Evolutionary conservation across 2,329 filamentous ascomycete genomes (phyloP).

Genomic region (Acarospora socialis): DNA sequence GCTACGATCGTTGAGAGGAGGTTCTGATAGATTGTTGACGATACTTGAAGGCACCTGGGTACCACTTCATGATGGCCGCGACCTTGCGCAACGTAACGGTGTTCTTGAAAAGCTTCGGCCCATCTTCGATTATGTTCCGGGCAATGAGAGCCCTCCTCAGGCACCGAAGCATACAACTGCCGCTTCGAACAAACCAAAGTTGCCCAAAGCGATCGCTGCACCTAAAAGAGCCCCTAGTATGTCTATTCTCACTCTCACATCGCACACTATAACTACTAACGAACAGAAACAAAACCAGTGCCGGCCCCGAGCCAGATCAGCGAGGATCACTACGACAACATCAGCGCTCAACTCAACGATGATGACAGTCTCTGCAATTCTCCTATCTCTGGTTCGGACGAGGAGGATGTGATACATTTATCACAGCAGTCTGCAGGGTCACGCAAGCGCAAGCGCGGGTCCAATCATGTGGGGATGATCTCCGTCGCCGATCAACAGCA

Average conservation of each 20-base stretch:
- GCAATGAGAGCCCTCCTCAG: slow-evolving; percentile 76
- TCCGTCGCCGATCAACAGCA: slow-evolving; percentile 64
- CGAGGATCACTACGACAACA: slow-evolving; percentile 53
- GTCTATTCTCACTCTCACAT: slow-evolving; percentile 10
- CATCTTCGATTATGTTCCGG: slow-evolving; percentile 81
- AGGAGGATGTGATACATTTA: slow-evolving; percentile 63
- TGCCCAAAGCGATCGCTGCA: slow-evolving; percentile 50
- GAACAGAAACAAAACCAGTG: slow-evolving; percentile 13
- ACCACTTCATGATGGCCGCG: slow-evolving; percentile 65
- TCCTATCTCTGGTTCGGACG: slow-evolving; percentile 71
- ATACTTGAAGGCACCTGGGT: slow-evolving; percentile 82
- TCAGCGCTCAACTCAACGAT: slow-evolving; percentile 49
- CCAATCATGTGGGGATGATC: slow-evolving; percentile 43
- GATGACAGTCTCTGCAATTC: slow-evolving; percentile 73
- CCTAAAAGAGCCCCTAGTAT: slow-evolving; percentile 43
- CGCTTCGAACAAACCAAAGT: slow-evolving; percentile 62
- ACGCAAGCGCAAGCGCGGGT: slow-evolving; percentile 64
- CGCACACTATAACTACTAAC: slow-evolving; percentile 13
- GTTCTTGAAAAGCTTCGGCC: slow-evolving; percentile 67
- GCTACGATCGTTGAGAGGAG: slow-evolving; percentile 4
- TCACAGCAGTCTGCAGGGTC: slow-evolving; percentile 44
- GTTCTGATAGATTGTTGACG: slow-evolving; percentile 6
- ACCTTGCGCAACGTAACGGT: slow-evolving; percentile 74
- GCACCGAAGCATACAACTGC: slow-evolving; percentile 75
- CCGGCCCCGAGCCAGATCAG: slow-evolving; percentile 14